Evolutionary conservation across 2,329 filamentous ascomycete genomes (phyloP), one percentile per base, ranked within the genome.

Genomic region (Ceratocystis diversiconidia): DNA sequence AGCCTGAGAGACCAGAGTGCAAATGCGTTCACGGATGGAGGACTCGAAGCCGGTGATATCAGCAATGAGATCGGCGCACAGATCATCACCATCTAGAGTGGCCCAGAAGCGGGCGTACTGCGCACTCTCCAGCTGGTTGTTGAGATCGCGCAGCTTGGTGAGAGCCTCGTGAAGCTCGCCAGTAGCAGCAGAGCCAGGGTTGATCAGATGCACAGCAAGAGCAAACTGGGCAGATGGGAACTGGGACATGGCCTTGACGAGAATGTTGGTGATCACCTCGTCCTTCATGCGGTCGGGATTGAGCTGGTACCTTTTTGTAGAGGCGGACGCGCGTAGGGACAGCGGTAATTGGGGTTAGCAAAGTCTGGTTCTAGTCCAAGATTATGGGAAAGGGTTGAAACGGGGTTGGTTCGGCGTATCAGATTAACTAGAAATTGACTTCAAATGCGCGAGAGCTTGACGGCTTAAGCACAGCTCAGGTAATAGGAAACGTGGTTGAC

Each of bases 211-310:
- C 69, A 99, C 87, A 73, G 89, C 88, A 72, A 97, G 90, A 72
- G 86, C 87, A 85, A 97, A 99, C 77, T 97, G 92, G 57, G 94
- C 86, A 22, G 89, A 92, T 70, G 94, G 94, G 82, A 99, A 99
- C 79, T 96, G 89, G 71, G 92, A 96, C 75, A 99, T 86, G 71
- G 92, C 84, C 82, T 97, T 99, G 81, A 95, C 92, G 76, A 99
- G 90, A 79, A 97, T 89, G 83, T 97, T 97, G 82, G 94, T 97
- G 77, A 94, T 91, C 74, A 92, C 90, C 78, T 99, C 94, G 74
- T 96, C 89, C 80, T 94, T 92, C 74, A 92, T 86, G 72, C 96
- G 90, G 81, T 97, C 92, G 63, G 94, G 94, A 85, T 99, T 99
- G 80, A 99, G 96, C 80, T 99, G 95, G 83, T 99, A 99, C 70